Evolutionary conservation across 2,329 filamentous ascomycete species (phyloP).

Genomic region (Sporothrix euskadiensis): DNA sequence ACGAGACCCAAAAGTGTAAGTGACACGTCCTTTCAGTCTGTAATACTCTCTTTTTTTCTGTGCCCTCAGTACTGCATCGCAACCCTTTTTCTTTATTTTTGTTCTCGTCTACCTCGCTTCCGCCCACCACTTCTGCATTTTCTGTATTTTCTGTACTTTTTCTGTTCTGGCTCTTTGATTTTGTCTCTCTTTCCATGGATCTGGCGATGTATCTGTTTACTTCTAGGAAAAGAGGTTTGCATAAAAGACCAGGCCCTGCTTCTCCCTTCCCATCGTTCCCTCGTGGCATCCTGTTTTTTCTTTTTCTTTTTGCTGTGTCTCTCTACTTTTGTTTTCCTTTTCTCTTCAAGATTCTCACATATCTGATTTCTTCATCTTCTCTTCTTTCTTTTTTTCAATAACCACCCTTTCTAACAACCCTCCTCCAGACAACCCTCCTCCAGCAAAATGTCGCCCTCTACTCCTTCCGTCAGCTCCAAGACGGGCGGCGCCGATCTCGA

Average conservation of each 20-base stretch:
- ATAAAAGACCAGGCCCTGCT: conserved; percentile 15
- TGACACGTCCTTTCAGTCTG: conserved; percentile 5
- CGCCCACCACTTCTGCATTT: too few relatives aligned
- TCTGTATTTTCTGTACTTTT: too few relatives aligned
- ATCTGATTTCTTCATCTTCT: neutral
- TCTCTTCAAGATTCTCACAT: neutral
- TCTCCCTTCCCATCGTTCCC: neutral
- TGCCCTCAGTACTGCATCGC: neutral
- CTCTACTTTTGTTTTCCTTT: neutral
- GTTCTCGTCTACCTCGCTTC: neutral
- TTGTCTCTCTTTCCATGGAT: neutral
- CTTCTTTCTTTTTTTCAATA: neutral
- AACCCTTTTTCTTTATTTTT: neutral
- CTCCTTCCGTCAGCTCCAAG: conserved; percentile 27
- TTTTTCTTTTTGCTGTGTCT: neutral
- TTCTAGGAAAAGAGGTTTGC: neutral
- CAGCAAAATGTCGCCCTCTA: conserved; percentile 25
- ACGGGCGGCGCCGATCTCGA: conserved; percentile 29
- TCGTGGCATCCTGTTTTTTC: neutral
- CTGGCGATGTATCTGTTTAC: neutral
- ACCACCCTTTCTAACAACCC: neutral
- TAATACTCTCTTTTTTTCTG: neutral
- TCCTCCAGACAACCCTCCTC: too few relatives aligned
- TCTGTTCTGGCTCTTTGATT: neutral
- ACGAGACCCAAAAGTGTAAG: neutral